Base-by-base conservation (phyloP, 805 yeast species). In the Candida loeiensis region DNA sequence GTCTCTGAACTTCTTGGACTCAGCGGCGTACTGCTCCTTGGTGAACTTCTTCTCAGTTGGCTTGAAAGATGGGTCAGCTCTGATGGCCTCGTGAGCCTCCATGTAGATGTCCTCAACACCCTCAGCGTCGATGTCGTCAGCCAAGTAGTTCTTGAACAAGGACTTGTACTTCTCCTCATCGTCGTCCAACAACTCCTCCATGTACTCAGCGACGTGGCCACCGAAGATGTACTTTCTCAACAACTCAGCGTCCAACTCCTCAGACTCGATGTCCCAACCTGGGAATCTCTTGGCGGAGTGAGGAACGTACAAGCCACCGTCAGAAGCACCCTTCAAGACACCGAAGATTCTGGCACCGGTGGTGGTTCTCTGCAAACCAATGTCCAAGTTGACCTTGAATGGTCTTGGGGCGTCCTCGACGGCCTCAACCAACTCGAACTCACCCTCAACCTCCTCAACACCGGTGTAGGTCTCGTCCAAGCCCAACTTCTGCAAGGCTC, bases 241-340 rank as follows among this genome's bases (percentile, higher is more conserved):
- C 59, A 81, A 74, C 70, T 93, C 99, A 63, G 96, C 88, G 69
- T 93, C 99, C 63, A 93, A 82, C 79, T 93, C 99, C 80, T 93
- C 96, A 63, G 84, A 66, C 80, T 93, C 99, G 64, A 91, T 87
- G 75, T 93, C 99, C 95, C 91, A 93, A 79, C 99, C 99, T 76
- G 99, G 99, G 96, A 90, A 93, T 85, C 99, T 90, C 82, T 90
- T 90, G 69, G 95, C 86, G 61, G 95, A 88, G 90, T 93, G 99
- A 59, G 99, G 99, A 69, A 93, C 79, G 90, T 85, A 88, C 65
- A 93, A 80, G 64, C 99, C 99, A 86, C 99, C 99, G 72, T 93
- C 99, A 53, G 98, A 91, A 66, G 99, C 99, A 85, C 99, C 99
- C 85, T 93, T 93, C 67, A 93, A 79, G 68, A 93, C 97, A 87